These are phyloP conservation scores for Cylindricascospora bacillispora DNA, from an alignment of 1,139 yeast species.

Conservation along the genomic window DNA sequence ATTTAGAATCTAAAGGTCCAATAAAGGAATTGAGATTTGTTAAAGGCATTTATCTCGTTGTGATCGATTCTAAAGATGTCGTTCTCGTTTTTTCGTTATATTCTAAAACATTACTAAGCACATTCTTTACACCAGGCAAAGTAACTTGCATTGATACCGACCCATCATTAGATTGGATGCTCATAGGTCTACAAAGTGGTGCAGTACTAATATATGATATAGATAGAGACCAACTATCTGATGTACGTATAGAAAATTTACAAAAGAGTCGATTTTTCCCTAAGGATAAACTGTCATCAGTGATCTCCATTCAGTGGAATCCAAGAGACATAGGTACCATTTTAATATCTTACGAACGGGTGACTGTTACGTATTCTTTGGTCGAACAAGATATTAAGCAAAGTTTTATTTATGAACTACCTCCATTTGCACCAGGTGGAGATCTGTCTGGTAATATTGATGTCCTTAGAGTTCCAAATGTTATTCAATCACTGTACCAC, in stretches of 20 bases:
- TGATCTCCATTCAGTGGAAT: slow-evolving; percentile 58
- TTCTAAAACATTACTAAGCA: slow-evolving; percentile 44
- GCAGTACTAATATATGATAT: slow-evolving; percentile 64
- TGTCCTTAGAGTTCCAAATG: slow-evolving; percentile 33
- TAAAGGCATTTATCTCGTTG: slow-evolving; percentile 70
- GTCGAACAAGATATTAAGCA: slow-evolving; percentile 45
- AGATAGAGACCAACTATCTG: slow-evolving; percentile 59
- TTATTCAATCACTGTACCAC: slow-evolving; percentile 64
- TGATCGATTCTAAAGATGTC: slow-evolving; percentile 41
- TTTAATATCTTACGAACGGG: slow-evolving; percentile 57
- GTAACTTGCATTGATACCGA: slow-evolving; percentile 64
- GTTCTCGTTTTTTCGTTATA: slow-evolving; percentile 61
- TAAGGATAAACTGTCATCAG: slow-evolving; percentile 37
- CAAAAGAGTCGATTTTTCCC: slow-evolving; percentile 37
- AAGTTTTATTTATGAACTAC: slow-evolving; percentile 46
- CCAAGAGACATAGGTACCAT: slow-evolving; percentile 82
- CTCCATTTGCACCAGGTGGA: slow-evolving; percentile 53
- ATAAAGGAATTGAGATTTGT: slow-evolving; percentile 52
- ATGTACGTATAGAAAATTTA: slow-evolving; percentile 56
- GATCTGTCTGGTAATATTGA: slow-evolving; percentile 22
- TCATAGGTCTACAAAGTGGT: slow-evolving; percentile 74
- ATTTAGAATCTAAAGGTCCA: slow-evolving; percentile 37
- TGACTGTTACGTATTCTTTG: slow-evolving; percentile 60
- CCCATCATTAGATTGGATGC: slow-evolving; percentile 79
- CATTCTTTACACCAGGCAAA: slow-evolving; percentile 43